Evolutionary conservation across 1,284 basidiomycete species (phyloP).

Genomic region (Moesziomyces sp.): DNA sequence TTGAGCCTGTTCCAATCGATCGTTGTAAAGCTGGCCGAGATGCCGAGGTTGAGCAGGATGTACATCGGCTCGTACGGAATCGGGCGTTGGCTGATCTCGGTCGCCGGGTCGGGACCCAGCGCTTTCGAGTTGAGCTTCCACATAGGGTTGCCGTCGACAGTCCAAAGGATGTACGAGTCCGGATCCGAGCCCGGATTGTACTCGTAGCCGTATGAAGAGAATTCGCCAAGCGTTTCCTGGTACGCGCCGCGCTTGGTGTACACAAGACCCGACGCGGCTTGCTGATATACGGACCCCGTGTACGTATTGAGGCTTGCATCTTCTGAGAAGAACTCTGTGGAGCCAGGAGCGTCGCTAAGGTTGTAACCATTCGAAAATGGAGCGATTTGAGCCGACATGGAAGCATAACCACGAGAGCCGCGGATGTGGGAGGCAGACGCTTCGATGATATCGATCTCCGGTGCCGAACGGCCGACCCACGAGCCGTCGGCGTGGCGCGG

Average conservation of each 20-base stretch:
- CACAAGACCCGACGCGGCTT: conserved; percentile 62
- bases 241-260: conserved; percentile 56
- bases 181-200: conserved; percentile 62
- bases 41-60: conserved; percentile 60
- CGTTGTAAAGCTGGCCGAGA: conserved; percentile 47
- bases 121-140: conserved; percentile 75
- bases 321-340: conserved; percentile 29
- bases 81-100: conserved; percentile 78
- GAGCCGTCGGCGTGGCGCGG: conserved; percentile 55
- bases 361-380: conserved; percentile 67
- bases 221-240: conserved; percentile 37
- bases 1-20: conserved; percentile 28
- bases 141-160: conserved; percentile 34
- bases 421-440: conserved; percentile 69
- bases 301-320: conserved; percentile 55
- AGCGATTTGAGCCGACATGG: conserved; percentile 61
- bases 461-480: conserved; percentile 74
- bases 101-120: conserved; percentile 75
- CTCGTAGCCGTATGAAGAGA: conserved; percentile 74
- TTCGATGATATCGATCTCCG: conserved; percentile 86
- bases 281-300: conserved; percentile 61
- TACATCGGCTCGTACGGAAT: conserved; percentile 73
- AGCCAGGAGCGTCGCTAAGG: conserved; percentile 65
- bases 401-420: conserved; percentile 48
- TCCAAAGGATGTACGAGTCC: conserved; percentile 56